A percentile compares a stretch with the other conserved stretches of the same genome.
These are phyloP conservation scores for Physocladia obscura DNA, from an alignment of 192 early-diverging fungal genomes.

Conservation along the genomic window DNA sequence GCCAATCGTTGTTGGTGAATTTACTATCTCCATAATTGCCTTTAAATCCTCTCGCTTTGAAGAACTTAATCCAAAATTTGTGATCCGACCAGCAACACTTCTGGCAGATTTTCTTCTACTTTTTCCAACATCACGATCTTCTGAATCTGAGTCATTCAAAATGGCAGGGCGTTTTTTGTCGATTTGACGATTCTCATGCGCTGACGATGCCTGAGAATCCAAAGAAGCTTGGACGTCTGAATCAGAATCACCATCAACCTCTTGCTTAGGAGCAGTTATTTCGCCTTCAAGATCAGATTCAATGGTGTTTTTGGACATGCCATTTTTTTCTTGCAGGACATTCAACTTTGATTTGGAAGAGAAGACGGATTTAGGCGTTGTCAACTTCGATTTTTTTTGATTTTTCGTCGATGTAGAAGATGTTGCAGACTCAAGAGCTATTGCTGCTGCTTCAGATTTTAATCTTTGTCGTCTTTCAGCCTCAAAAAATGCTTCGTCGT, in stretches of 20 bases:
- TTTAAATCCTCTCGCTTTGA: no score
- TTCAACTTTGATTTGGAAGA: neutral
- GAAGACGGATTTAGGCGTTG: neutral
- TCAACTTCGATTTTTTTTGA: neutral
- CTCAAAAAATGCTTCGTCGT: slow-evolving; percentile 44
- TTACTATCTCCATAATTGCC: no score
- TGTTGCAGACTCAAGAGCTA: no score
- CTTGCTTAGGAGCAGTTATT: neutral
- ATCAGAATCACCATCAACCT: neutral
- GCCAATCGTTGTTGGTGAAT: no score
- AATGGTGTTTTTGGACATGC: neutral
- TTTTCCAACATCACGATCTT: neutral
- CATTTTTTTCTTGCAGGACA: no score
- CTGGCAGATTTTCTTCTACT: no score
- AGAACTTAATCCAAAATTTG: no score
- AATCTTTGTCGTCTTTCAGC: slow-evolving; percentile 25
- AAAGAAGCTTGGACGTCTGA: neutral
- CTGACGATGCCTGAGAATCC: neutral
- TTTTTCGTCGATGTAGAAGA: neutral
- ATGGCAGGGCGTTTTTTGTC: neutral
- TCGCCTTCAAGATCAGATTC: neutral
- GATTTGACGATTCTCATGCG: neutral
- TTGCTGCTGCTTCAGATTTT: neutral
- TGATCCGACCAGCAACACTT: no score
- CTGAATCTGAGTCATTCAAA: neutral